Evolutionary conservation across 306 rosid genomes (phyloP), one percentile per base, ranked within the genome.

Genomic region (Malus domestica): DNA sequence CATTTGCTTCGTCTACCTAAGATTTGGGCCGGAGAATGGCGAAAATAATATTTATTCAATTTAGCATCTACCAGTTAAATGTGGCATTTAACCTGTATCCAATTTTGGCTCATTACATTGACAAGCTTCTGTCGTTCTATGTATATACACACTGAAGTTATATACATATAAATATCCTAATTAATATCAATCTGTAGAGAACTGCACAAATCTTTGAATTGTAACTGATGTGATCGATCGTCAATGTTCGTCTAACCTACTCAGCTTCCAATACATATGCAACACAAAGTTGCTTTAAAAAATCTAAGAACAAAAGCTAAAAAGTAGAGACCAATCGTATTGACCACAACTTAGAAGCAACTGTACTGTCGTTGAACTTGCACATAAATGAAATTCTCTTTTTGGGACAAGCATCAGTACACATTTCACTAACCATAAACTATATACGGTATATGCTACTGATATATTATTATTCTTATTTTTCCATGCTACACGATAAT

Each of bases 301-400:
- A 65, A 20, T 35, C 3, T 20, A 15, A 46, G 64, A 75, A 46
- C 51, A 80, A 80, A 74, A 68, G 83, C 67, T 65, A 38, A 32
- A 74, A 80, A 75, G 76, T 35, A 42, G 83, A 67, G 75, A 73
- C 25, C 82, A 42, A 5, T 45, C 57, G 64, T 55, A 32, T 80
- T 80, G 80, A 80, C 83, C 83, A 70, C 5, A 30, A 40, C 19
- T 15, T 33, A 46, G 67, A 68, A 27, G 11, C 64, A 25, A 75
- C 76, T 80, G 72, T 68, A 29, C 45, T 59, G 30, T 75, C 67
- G 80, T 75, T 75, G 76, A 80, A 74, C 74, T 30, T 44, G 14
- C 60, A 20, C 59, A 32, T 32, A 20, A 20, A 66, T 66, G 70
- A 8, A 66, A 35, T 20, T 35, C 4, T 66, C 70, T 35, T 14